Base-by-base conservation (phyloP, 345 rosid genomes). In the Euphorbia peplus region DNA sequence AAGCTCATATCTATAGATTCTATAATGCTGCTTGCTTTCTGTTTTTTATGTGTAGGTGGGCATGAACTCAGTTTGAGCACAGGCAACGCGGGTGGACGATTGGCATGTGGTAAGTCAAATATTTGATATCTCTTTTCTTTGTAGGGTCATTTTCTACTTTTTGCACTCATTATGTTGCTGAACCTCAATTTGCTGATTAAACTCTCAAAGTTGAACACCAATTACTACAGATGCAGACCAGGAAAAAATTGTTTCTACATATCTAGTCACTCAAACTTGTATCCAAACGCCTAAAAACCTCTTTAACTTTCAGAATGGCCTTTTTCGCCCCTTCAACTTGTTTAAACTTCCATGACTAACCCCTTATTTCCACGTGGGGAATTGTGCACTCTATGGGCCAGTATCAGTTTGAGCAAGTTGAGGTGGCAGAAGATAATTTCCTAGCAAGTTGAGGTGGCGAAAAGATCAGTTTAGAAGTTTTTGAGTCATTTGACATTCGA, bases 61-160 rank as follows among this genome's bases (percentile, higher is more conserved):
- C 97, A 91, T 76, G 99, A 95, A 79, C 97, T 95, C 64, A 95
- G 99, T 77, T 83, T 87, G 65, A 77, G 82, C 82, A 95, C 99
- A 24, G 99, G 99, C 56, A 95, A 95, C 68, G 99, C 99, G 59
- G 99, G 99, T 8, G 99, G 99, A 68, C 89, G 99, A 83, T 80
- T 95, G 84, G 99, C 99, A 22, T 95, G 99, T 75, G 97, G 99
- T 95, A 89, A 65, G 83, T 78, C 24, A 59, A 69, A 44, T 25
- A n/a, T 7, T n/a, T 35, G 16, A 3, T 39, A 28, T 0, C 22
- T n/a, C 28, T 37, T 68, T 19, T 8, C 30, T 15, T 21, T 29
- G 35, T n/a, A 25, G 24, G 22, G 8, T 8, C 30, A 55, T 39
- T 48, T 44, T 26, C 41, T 21, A 57, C 47, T 32, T 54, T 4